phyloP scores from a whole-genome alignment of 345 rosid species.

The Geranium rotundifolium region DNA sequence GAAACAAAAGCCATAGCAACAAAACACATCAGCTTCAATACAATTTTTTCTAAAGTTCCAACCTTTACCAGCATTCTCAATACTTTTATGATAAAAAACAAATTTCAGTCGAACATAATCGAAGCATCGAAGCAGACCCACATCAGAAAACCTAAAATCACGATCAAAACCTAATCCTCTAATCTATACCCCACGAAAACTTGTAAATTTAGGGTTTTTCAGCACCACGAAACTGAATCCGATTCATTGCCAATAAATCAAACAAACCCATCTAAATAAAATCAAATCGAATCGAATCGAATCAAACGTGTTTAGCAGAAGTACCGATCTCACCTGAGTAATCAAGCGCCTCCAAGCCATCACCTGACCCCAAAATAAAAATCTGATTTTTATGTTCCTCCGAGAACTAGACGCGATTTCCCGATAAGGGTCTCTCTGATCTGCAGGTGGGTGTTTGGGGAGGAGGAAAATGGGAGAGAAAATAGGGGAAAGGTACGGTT shows the following conservation, averaged over 20 bases:
- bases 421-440: too few species aligned
- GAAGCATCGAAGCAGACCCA: too few species aligned
- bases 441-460: too few species aligned
- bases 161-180: neutral
- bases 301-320: neutral
- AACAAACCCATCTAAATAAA: neutral
- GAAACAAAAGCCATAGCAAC: neutral
- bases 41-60: too few species aligned
- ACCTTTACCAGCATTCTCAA: neutral
- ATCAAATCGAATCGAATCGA: neutral
- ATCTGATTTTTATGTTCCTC: neutral
- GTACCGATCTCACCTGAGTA: constrained; percentile 38
- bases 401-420: too few species aligned
- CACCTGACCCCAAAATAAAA: constrained; percentile 6
- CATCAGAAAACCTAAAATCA: neutral
- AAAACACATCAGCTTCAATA: neutral
- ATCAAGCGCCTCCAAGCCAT: constrained; percentile 94
- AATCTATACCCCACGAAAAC: neutral
- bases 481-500: too few species aligned
- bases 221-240: neutral
- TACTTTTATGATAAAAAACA: too few species aligned
- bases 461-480: too few species aligned
- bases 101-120: too few species aligned
- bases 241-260: neutral
- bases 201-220: neutral